These are phyloP conservation scores for Kwoniella sp. DNA, from an alignment of 768 basidiomycete species.

Conservation along the genomic window DNA sequence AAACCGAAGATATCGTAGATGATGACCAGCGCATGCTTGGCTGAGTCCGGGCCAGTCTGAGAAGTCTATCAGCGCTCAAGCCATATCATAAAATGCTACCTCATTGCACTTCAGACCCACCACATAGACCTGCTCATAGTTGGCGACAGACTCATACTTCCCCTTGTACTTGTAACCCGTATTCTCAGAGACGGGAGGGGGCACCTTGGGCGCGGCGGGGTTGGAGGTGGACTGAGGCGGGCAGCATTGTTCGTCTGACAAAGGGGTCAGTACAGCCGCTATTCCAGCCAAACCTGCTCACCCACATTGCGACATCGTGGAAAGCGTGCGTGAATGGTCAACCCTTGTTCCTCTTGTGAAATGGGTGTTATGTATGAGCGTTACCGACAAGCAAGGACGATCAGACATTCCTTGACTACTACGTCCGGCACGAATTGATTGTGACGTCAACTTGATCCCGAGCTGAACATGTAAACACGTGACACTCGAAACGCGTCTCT, in stretches of 20 bases:
- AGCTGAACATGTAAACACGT: background rate
- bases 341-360: no score
- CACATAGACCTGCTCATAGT: constrained; percentile 48
- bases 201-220: constrained; percentile 22
- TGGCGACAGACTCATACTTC: constrained; percentile 28
- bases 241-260: constrained; percentile 28
- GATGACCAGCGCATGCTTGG: constrained; percentile 63
- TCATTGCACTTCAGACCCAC: constrained; percentile 10
- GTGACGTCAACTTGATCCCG: background rate
- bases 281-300: background rate
- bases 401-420: background rate
- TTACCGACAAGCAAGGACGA: no score
- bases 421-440: background rate
- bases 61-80: background rate
- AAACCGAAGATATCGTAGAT: constrained; percentile 71
- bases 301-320: constrained; percentile 14
- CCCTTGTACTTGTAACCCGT: constrained; percentile 43
- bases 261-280: constrained; percentile 1
- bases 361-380: no score
- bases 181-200: constrained; percentile 33
- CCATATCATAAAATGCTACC: background rate
- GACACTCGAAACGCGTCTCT: background rate
- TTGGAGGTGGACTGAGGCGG: constrained; percentile 31
- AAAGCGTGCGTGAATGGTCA: no score
- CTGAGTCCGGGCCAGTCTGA: constrained; percentile 59